A percentile compares a stretch with the other conserved stretches of the same genome.
phyloP scores from a whole-genome alignment of 1,139 yeast genomes.

The Saccharomycopsis crataegensis region DNA sequence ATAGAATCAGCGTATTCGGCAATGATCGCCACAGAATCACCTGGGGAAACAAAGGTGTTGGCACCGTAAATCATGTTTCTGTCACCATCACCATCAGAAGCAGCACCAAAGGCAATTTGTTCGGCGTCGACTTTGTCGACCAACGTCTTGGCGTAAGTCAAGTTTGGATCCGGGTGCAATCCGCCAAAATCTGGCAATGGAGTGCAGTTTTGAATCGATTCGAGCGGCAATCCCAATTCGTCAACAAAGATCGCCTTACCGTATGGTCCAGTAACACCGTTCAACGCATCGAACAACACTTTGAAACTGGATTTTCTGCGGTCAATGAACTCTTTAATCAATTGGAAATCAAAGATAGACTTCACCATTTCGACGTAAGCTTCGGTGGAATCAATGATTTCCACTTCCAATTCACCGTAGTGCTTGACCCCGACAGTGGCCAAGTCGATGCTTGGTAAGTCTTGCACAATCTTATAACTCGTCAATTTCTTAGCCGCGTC shows the following conservation, averaged over 20 bases:
- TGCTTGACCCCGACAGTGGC: conserved; percentile 44
- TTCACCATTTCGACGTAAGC: conserved; percentile 77
- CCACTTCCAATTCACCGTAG: conserved; percentile 53
- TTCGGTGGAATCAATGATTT: conserved; percentile 72
- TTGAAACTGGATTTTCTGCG: conserved; percentile 48
- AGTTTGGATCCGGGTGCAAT: conserved; percentile 94
- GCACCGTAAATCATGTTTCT: conserved; percentile 98
- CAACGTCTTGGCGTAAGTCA: conserved; percentile 85
- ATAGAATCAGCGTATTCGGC: conserved; percentile 84
- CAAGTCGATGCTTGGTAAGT: conserved; percentile 57
- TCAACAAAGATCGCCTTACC: conserved; percentile 78
- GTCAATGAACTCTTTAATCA: conserved; percentile 64
- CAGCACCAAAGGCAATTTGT: conserved; percentile 90
- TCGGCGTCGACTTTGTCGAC: conserved; percentile 79
- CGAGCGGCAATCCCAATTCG: conserved; percentile 69
- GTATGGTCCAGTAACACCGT: conserved; percentile 97
- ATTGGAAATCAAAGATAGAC: conserved; percentile 78
- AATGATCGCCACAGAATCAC: conserved; percentile 96
- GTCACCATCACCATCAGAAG: conserved; percentile 98
- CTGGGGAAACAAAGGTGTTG: conserved; percentile 93
- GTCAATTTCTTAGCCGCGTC: conserved; percentile 56
- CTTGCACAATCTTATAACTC: conserved; percentile 48
- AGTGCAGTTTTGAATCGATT: conserved; percentile 65
- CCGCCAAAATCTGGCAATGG: conserved; percentile 96
- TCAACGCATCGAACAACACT: conserved; percentile 80